A percentile compares a stretch with the other conserved stretches of the same genome.
Conservation (phyloP, 805 yeast species). For the Spathaspora girioi region DNA sequence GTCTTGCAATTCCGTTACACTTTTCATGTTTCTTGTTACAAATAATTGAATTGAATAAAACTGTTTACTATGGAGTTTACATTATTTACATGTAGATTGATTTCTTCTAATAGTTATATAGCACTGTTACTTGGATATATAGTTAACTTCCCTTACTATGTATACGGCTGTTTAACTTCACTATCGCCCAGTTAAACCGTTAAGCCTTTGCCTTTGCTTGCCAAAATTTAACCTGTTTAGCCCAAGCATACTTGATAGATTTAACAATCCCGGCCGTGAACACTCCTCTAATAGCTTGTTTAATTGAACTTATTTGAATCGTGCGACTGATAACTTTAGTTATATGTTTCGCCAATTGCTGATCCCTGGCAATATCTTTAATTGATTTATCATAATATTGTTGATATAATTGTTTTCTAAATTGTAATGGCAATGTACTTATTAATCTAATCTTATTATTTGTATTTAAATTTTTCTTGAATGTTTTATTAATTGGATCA, state of each 20-base stretch:
- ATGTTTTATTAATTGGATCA: conserved; percentile 8
- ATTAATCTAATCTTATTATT: conserved; percentile 24
- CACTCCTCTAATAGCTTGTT: conserved; percentile 80
- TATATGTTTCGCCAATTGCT: conserved; percentile 19
- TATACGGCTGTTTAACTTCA: too few relatives aligned
- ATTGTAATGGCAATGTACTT: conserved; percentile 45
- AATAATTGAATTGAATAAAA: too few relatives aligned
- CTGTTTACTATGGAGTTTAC: too few relatives aligned
- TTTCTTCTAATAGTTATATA: too few relatives aligned
- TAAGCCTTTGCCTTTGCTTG: neutral
- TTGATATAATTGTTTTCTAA: conserved; percentile 38
- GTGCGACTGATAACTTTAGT: conserved; percentile 28
- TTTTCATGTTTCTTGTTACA: too few relatives aligned
- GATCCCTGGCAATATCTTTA: conserved; percentile 41
- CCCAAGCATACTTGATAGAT: conserved; percentile 70
- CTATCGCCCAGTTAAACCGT: too few relatives aligned
- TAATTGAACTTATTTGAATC: conserved; percentile 64
- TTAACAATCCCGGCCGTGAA: conserved; percentile 80
- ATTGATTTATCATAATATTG: conserved; percentile 26
- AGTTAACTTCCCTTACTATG: too few relatives aligned
- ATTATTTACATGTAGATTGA: too few relatives aligned
- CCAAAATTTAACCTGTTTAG: conserved; percentile 46
- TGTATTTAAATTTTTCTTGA: conserved; percentile 10
- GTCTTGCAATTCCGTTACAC: too few relatives aligned
- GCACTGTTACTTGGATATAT: too few relatives aligned